Conservation (phyloP, 2,329 filamentous ascomycete species). For the Cephalotrichum gorgonifer region DNA sequence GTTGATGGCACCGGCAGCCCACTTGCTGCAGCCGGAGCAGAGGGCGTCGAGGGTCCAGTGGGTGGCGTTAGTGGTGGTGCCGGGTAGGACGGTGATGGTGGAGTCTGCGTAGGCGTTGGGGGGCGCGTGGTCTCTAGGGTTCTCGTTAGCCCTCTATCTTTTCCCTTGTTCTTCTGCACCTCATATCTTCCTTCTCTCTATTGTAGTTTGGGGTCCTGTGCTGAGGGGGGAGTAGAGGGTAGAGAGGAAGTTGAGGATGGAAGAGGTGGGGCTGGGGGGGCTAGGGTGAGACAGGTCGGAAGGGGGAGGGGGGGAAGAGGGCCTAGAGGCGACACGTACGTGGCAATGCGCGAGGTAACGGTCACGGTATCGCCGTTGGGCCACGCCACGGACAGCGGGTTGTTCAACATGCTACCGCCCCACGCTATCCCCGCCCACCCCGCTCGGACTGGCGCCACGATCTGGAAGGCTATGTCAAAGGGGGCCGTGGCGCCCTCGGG, state of each 20-base stretch:
- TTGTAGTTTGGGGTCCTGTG: too few species aligned
- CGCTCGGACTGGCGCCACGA: slow-evolving; percentile 25
- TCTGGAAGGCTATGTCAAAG: slow-evolving; percentile 30
- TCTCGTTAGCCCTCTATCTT: neutral
- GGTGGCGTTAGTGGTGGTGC: slow-evolving; percentile 20
- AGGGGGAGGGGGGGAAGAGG: neutral
- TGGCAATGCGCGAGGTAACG: slow-evolving; percentile 23
- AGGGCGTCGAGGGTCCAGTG: slow-evolving; percentile 23
- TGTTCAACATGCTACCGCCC: slow-evolving; percentile 32
- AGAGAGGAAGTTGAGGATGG: neutral
- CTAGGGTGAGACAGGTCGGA: too few species aligned
- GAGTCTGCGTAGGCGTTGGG: slow-evolving; percentile 19
- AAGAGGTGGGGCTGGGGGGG: neutral
- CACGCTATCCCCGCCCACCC: slow-evolving; percentile 34
- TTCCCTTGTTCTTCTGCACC: too few species aligned
- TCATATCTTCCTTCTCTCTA: too few species aligned
- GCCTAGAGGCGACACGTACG: slow-evolving; percentile 16
- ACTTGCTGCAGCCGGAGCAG: slow-evolving; percentile 28
- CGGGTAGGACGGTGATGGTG: slow-evolving; percentile 21
- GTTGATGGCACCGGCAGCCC: slow-evolving; percentile 28
- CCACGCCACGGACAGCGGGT: slow-evolving; percentile 30
- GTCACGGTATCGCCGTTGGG: slow-evolving; percentile 25
- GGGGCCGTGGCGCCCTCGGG: slow-evolving; percentile 19
- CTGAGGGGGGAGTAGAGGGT: neutral
- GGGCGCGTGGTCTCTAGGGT: slow-evolving; percentile 20